These are phyloP conservation scores for Paraconiothyrium brasiliense DNA, from an alignment of 2,329 filamentous ascomycete species.

Conservation along the genomic window DNA sequence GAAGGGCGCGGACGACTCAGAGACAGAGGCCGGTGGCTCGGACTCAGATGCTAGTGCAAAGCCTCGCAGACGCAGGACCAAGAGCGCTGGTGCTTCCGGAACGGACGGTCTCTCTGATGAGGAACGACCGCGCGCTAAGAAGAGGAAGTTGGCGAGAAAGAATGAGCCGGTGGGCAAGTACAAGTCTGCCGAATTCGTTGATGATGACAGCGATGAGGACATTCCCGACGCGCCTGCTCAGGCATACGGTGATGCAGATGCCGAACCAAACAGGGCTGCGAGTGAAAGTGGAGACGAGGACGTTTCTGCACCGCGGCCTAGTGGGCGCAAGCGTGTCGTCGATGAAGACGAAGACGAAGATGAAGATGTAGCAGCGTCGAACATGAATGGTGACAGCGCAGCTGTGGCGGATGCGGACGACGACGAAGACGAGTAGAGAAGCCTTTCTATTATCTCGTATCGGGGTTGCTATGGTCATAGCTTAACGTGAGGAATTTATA, in stretches of 20 bases:
- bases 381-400: constrained; percentile 18
- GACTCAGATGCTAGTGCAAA: constrained; percentile 47
- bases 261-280: constrained; percentile 5
- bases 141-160: constrained; percentile 67
- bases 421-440: constrained; percentile 41
- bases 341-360: constrained; percentile 47
- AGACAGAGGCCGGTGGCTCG: constrained; percentile 52
- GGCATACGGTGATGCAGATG: constrained; percentile 28
- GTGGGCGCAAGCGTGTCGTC: constrained; percentile 43
- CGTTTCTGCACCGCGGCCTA: constrained; percentile 30
- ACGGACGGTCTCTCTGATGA: constrained; percentile 63
- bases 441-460: not conserved
- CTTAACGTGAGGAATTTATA: not conserved
- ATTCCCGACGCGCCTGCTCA: constrained; percentile 26
- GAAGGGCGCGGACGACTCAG: constrained; percentile 63
- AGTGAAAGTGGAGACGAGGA: constrained; percentile 37
- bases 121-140: constrained; percentile 67
- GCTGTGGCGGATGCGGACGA: constrained; percentile 39
- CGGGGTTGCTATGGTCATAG: not conserved
- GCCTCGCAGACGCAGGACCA: constrained; percentile 45
- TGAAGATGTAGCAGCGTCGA: constrained; percentile 34
- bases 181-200: constrained; percentile 85
- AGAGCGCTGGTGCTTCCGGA: constrained; percentile 37
- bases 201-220: constrained; percentile 68
- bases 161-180: constrained; percentile 67